Conservation (phyloP, 1,284 basidiomycete genomes). For the Anthracocystis setariae region DNA sequence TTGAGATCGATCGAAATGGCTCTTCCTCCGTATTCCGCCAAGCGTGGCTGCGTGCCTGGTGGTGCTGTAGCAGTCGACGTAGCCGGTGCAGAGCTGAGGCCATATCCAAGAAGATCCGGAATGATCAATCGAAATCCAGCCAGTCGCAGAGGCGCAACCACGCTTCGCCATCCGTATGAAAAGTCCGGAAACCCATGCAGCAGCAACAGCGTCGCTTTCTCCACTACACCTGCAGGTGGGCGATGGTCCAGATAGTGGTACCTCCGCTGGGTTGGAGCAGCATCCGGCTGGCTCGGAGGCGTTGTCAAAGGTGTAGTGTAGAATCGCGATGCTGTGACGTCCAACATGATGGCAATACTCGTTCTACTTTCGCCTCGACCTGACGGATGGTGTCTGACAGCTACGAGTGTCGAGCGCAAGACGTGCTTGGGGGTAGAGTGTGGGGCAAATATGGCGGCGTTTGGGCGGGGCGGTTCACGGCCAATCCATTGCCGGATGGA, state of each 20-base stretch:
- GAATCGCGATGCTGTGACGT: conserved; percentile 47
- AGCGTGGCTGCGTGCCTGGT: conserved; percentile 18
- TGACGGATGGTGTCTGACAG: not conserved
- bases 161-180: conserved; percentile 43
- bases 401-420: not conserved
- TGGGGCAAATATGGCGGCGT: too few species aligned
- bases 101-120: conserved; percentile 58
- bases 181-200: conserved; percentile 61
- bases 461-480: too few species aligned
- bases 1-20: conserved; percentile 52
- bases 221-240: conserved; percentile 36
- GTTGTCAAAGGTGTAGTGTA: conserved; percentile 50
- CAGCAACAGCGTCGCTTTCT: conserved; percentile 48
- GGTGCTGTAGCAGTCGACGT: conserved; percentile 29
- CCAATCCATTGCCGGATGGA: too few species aligned
- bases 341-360: conserved; percentile 12
- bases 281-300: conserved; percentile 45
- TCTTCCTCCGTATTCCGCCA: conserved; percentile 56
- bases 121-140: conserved; percentile 55
- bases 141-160: conserved; percentile 39
- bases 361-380: not conserved
- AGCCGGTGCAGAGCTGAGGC: conserved; percentile 37
- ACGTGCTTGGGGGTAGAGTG: too few species aligned
- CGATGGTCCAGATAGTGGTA: conserved; percentile 59
- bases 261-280: conserved; percentile 43